Evolutionary conservation across 1,284 basidiomycete genomes (phyloP), one percentile per base, ranked within the genome.

Genomic region (Austropuccinia psidii): DNA sequence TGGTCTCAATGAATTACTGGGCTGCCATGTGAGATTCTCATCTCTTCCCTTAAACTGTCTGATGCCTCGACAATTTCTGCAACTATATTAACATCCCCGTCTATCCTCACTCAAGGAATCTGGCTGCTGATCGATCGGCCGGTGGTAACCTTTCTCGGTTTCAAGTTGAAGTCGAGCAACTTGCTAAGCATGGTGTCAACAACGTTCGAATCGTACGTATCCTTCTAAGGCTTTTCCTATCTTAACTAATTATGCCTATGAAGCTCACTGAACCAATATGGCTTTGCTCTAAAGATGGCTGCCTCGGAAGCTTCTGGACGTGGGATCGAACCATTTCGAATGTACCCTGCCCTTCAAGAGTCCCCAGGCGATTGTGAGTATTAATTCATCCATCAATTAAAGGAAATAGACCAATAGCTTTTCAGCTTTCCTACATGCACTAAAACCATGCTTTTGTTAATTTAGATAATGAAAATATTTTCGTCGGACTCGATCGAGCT

Each of bases 171-270:
- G 72, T 78, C 19, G 73, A 77, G 52, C 76, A 77, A 64, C 72
- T 78, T 58, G 64, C 70, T 0, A 75, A 72, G 1, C 73, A 62
- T 15, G 77, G 77, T 27, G 74, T 78, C 58, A 77, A 78, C 50
- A 76, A 77, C 49, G 73, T 78, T 13, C 75, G 77, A 57, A 77
- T 77, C 76, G 77, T 78, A 76, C 74, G 77, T 11, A 27, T 33
- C 19, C 65, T 60, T 2, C 74, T 77, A 39, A 74, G 74, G 9
- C 54, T 50, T 0, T 60, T 67, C 5, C 45, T 66, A 3, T 52
- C 24, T 21, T 60, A 73, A 43, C 74, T 75, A 11, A 45, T n/a
- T 11, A n/a, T 11, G 41, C 33, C 3, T 7, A 37, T 55, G 27
- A 21, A 15, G 7, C 24, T 6, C 4, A 55, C 6, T 27, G 52